A percentile compares a stretch with the other conserved stretches of the same genome.
These are phyloP conservation scores for Huntiella savannae DNA, from an alignment of 2,329 filamentous ascomycete species.

Conservation along the genomic window DNA sequence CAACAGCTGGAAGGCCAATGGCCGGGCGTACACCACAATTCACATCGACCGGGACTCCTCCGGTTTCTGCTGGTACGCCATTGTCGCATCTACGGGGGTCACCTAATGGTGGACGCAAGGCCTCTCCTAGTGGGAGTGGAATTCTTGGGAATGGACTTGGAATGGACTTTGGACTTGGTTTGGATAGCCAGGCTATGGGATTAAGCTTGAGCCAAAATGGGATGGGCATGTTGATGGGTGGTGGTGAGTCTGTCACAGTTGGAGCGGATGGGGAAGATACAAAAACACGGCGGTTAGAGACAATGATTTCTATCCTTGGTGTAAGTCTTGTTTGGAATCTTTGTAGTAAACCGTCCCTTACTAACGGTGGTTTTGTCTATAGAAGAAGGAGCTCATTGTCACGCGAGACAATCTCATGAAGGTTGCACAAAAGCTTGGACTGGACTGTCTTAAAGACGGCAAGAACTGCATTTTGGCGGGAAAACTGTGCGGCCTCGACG, in stretches of 20 bases:
- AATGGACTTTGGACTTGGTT: conserved; percentile 30
- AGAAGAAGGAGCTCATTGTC: conserved; percentile 40
- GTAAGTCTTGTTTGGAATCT: conserved; percentile 18
- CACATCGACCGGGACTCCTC: conserved; percentile 35
- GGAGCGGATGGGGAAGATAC: conserved; percentile 32
- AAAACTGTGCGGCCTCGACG: conserved; percentile 25
- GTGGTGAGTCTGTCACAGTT: conserved; percentile 8
- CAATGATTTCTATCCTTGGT: conserved; percentile 29
- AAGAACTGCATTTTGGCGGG: conserved; percentile 16
- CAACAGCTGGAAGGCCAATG: conserved; percentile 29
- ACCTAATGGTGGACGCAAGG: conserved; percentile 23
- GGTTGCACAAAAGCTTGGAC: conserved; percentile 46
- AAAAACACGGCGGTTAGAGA: conserved; percentile 33
- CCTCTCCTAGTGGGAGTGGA: conserved; percentile 14
- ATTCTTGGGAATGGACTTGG: conserved; percentile 25
- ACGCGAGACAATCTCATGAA: conserved; percentile 59
- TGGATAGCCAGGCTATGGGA: conserved; percentile 16
- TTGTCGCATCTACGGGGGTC: conserved; percentile 42
- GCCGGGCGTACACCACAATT: conserved; percentile 27
- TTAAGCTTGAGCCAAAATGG: neutral
- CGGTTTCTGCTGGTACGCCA: conserved; percentile 38
- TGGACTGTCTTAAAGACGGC: conserved; percentile 28
- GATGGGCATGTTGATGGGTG: neutral
- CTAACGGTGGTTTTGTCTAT: conserved; percentile 8
- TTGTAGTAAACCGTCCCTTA: neutral